Evolutionary conservation across 2,329 filamentous ascomycete species (phyloP).

Genomic region (Parastagonospora avenae): DNA sequence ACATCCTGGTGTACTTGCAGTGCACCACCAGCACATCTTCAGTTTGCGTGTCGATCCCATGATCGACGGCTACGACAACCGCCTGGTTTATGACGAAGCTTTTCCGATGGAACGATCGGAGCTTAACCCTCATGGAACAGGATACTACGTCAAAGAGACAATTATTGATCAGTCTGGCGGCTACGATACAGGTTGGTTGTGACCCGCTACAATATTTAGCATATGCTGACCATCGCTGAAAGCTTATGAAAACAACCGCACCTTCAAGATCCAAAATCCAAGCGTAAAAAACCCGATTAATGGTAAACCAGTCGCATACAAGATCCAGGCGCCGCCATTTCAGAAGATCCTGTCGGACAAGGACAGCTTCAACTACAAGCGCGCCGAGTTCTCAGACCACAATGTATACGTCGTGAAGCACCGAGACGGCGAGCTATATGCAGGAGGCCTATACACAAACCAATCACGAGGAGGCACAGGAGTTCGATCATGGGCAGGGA

Average conservation of each 20-base stretch:
- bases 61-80: slow-evolving; percentile 54
- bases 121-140: slow-evolving; percentile 61
- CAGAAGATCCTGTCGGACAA: slow-evolving; percentile 59
- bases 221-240: no score
- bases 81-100: slow-evolving; percentile 58
- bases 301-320: slow-evolving; percentile 55
- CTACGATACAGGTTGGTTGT: slow-evolving; percentile 48
- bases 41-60: slow-evolving; percentile 55
- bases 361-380: slow-evolving; percentile 61
- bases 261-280: slow-evolving; percentile 57
- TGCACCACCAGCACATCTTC: slow-evolving; percentile 80
- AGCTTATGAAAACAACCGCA: slow-evolving; percentile 51
- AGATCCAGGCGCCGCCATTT: slow-evolving; percentile 56
- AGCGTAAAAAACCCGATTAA: slow-evolving; percentile 54
- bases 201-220: no score
- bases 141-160: slow-evolving; percentile 55
- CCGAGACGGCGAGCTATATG: slow-evolving; percentile 63
- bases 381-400: slow-evolving; percentile 64
- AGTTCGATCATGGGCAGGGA: slow-evolving; percentile 55
- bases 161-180: slow-evolving; percentile 55
- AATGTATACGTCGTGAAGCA: slow-evolving; percentile 64
- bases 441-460: slow-evolving; percentile 65
- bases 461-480: slow-evolving; percentile 61
- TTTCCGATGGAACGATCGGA: slow-evolving; percentile 64
- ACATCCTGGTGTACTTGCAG: slow-evolving; percentile 70